Evolutionary conservation across 169 alveolate genomes (phyloP), one percentile per base, ranked within the genome.

Genomic region (Theileria orientalis): DNA sequence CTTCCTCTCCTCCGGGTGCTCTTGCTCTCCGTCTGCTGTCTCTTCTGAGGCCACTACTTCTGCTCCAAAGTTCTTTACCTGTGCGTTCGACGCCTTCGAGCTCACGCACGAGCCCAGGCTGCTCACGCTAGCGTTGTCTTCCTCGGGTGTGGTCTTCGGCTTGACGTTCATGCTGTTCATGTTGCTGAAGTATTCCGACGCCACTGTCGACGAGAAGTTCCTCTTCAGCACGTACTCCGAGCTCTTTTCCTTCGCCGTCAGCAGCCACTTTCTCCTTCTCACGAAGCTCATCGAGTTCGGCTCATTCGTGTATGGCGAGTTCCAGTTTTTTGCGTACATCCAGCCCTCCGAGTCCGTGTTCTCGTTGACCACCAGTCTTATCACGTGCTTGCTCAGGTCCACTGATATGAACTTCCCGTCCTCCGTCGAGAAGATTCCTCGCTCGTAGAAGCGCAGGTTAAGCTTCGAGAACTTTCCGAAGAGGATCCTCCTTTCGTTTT

Each of bases 311-410:
- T 73, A 82, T 19, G 21, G 57, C 7, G 85, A 57, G 61, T 49
- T 74, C 85, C 84, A 82, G 40, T 68, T 72, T 47, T 64, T 82
- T 19, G 89, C 49, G 44, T 82, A 82, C 25, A 44, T 33, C 89
- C 89, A 82, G 16, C 89, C 89, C 5, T 82, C 32, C 35, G 30
- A 61, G 49, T 82, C 89, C 13, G 89, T 82, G 33, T 82, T 66
- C 16, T 52, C 57, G 30, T 25, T 56, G 11, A 74, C 35, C 40
- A 68, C 75, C 47, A 82, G 32, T n/a, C 54, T 32, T 41, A 74
- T 59, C 6, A 46, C 25, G 60, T 32, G 30, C 14, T 64, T 23
- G 32, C 64, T 7, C 59, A 51, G 21, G 57, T 52, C 85, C 19
- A 74, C 51, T 0, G 35, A 23, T 41, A 72, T 56, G n/a, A 14